Evolutionary conservation across 192 early-diverging fungal species (phyloP).

Genomic region (Dimargaris cristalligena): DNA sequence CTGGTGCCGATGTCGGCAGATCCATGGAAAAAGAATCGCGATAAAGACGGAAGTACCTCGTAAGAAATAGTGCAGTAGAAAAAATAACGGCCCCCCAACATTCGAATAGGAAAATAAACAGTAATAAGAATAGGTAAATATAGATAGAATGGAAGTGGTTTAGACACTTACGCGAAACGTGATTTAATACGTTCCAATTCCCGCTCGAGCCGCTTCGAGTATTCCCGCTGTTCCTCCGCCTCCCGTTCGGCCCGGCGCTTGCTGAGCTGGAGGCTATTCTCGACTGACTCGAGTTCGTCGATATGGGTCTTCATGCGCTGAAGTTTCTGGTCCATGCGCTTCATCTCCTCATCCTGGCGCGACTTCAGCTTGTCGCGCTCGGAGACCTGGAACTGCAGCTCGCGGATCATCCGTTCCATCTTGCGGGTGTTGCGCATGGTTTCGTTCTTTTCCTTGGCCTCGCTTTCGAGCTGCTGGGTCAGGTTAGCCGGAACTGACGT

Average conservation of each 20-base stretch:
- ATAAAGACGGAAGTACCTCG: not conserved
- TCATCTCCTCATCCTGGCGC: constrained; percentile 45
- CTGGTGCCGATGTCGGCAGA: no score
- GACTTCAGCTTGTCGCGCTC: constrained; percentile 62
- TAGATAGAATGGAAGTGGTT: not conserved
- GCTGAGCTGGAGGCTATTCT: constrained; percentile 37
- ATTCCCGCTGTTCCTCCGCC: constrained; percentile 31
- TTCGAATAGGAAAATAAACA: not conserved
- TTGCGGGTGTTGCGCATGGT: constrained; percentile 35
- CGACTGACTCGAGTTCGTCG: constrained; percentile 37
- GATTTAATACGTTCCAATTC: constrained; percentile 6
- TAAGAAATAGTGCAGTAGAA: no score
- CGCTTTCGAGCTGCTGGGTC: constrained; percentile 33
- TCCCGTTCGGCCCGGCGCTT: constrained; percentile 59
- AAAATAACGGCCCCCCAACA: no score
- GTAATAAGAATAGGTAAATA: not conserved
- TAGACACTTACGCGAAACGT: not conserved
- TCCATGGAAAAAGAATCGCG: not conserved
- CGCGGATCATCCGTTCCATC: constrained; percentile 59
- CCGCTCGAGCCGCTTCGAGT: constrained; percentile 4
- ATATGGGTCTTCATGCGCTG: constrained; percentile 40
- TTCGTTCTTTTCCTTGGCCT: constrained; percentile 48
- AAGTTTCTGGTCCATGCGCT: constrained; percentile 50
- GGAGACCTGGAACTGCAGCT: constrained; percentile 69
- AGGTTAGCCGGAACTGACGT: constrained; percentile 46